Conservation (phyloP, 148 eudicot genomes). For the Silene latifolia region DNA sequence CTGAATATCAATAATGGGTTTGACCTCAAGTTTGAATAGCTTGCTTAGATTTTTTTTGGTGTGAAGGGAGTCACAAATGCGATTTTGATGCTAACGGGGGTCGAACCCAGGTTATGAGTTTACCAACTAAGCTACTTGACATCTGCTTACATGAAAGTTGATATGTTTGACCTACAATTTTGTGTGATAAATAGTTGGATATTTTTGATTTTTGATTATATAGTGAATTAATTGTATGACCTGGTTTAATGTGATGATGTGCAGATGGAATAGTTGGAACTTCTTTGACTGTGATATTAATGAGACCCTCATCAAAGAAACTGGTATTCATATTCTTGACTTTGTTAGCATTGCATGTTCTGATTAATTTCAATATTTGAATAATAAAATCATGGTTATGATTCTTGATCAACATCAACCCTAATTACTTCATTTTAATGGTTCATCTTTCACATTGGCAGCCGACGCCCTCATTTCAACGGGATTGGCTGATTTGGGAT, state of each 20-base stretch:
- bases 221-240: constrained; percentile 3
- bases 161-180: too few species aligned
- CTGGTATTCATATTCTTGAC: constrained; percentile 45
- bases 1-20: background rate
- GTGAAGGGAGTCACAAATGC: too few species aligned
- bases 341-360: background rate
- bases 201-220: too few species aligned
- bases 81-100: too few species aligned
- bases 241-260: constrained; percentile 25
- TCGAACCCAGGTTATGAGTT: too few species aligned
- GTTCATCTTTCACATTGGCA: constrained; percentile 35
- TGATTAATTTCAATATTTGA: background rate
- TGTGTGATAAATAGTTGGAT: too few species aligned
- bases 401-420: too few species aligned
- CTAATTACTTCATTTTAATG: background rate
- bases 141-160: too few species aligned
- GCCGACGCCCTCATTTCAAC: constrained; percentile 90
- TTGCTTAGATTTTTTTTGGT: too few species aligned
- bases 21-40: background rate
- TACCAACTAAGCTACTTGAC: too few species aligned
- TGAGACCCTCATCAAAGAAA: constrained; percentile 81
- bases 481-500: constrained; percentile 86
- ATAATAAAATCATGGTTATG: background rate
- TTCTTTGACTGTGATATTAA: constrained; percentile 80
- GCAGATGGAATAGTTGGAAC: constrained; percentile 99